Evolutionary conservation across 257 asterid genomes (phyloP), one percentile per base, ranked within the genome.

Genomic region (Solanum microdontum): DNA sequence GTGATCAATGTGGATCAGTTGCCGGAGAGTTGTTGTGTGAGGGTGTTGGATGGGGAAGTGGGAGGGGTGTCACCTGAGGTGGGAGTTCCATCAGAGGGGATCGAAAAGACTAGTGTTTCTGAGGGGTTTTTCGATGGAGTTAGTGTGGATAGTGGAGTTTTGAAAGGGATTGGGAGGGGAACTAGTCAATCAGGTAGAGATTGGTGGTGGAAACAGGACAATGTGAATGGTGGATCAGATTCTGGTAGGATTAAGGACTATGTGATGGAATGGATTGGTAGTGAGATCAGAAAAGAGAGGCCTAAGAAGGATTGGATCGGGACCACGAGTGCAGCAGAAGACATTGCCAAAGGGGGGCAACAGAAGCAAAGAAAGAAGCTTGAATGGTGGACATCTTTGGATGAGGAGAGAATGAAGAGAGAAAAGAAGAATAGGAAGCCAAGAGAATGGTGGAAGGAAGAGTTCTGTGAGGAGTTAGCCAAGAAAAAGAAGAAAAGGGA

Each of bases 121-220:
- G 98, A 94, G 77, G 94, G 93, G 14, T 84, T 72, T 84, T 91
- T 91, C 11, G 98, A 95, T 77, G 91, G 93, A 90, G 88, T 88
- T 23, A 96, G 98, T 80, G 90, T 93, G 23, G 99, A 94, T 88
- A 94, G 99, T 89, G 94, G 91, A 64, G 86, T 84, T 24, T 90
- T 90, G 82, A 93, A 89, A 83, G 94, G 94, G 11, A 87, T 72
- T n/a, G 89, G 90, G n/a, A 92, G 91, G 89, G 92, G 91, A 87
- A 93, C 90, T 91, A 90, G 93, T 32, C 96, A 92, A 19, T 91
- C 95, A 1, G 93, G 94, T 70, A 91, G 95, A 76, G 98, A 94
- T 92, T 94, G 98, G 98, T 95, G 98, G 98, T 96, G 98, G 99
- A 96, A 96, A 86, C 99, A 96, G 85, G 98, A 95, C 32, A 92